phyloP scores from a whole-genome alignment of 495 filamentous ascomycete species.

The Aspergillus baeticus region DNA sequence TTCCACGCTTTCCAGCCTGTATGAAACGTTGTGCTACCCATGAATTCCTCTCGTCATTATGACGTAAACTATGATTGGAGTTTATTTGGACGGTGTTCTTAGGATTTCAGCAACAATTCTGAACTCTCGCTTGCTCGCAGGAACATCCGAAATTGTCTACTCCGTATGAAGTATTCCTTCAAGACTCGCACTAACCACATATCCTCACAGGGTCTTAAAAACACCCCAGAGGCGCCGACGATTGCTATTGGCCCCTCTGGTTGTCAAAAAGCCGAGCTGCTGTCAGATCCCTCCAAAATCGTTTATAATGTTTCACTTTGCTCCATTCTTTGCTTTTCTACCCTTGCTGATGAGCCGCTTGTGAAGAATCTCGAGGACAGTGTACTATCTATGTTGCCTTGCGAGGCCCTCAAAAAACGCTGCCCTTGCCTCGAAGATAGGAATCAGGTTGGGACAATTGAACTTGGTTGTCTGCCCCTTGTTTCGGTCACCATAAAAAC shows the following conservation, averaged over 20 bases:
- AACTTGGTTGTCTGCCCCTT: background rate
- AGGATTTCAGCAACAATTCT: no score
- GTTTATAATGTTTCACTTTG: slow-evolving; percentile 7
- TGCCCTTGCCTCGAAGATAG: background rate
- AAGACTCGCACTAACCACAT: background rate
- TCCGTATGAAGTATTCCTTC: background rate
- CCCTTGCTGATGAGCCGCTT: slow-evolving; percentile 9
- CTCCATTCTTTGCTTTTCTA: background rate
- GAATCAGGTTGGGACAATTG: background rate
- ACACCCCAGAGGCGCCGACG: background rate
- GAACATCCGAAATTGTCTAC: no score
- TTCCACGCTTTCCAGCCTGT: no score
- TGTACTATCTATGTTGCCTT: no score
- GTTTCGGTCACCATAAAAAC: background rate
- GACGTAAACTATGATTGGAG: no score
- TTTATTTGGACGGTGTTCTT: no score
- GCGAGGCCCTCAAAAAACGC: background rate
- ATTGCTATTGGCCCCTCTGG: background rate
- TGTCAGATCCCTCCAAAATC: slow-evolving; percentile 2
- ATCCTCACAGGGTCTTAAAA: background rate
- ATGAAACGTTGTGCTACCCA: no score
- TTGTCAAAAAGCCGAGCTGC: background rate
- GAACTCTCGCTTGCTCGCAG: no score
- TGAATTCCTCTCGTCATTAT: no score
- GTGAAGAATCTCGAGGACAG: no score